Evolutionary conservation across 768 basidiomycete genomes (phyloP).

Genomic region (Hysterangium stoloniferum): DNA sequence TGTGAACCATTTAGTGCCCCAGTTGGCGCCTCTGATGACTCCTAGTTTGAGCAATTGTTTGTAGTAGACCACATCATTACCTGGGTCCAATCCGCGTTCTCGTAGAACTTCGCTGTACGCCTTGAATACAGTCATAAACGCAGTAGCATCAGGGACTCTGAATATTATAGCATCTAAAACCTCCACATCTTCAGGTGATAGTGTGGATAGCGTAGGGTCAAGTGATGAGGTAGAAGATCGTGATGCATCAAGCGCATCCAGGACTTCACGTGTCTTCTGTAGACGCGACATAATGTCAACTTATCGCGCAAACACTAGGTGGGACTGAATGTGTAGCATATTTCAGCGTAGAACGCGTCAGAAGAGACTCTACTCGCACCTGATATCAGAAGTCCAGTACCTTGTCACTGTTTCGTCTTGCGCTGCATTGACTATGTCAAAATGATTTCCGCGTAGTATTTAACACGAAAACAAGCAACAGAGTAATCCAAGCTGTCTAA

Average conservation of each 20-base stretch:
- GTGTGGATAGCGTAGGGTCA: slow-evolving; percentile 31
- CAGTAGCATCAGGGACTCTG: slow-evolving; percentile 61
- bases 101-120: slow-evolving; percentile 75
- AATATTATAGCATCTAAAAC: slow-evolving; percentile 69
- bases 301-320: too few species aligned
- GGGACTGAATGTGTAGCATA: too few species aligned
- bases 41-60: slow-evolving; percentile 77
- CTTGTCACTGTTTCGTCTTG: too few species aligned
- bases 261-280: neutral
- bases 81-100: slow-evolving; percentile 67
- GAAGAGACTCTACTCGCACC: too few species aligned
- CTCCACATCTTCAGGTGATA: slow-evolving; percentile 51
- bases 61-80: slow-evolving; percentile 73
- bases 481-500: too few species aligned
- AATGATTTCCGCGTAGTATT: too few species aligned
- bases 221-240: slow-evolving; percentile 3
- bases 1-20: slow-evolving; percentile 74
- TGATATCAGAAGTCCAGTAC: too few species aligned
- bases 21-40: slow-evolving; percentile 69
- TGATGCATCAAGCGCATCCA: neutral
- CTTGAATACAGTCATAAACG: slow-evolving; percentile 76
- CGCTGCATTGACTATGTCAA: too few species aligned
- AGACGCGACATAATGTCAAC: slow-evolving; percentile 4
- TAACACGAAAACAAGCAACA: too few species aligned
- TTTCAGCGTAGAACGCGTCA: too few species aligned